Conservation (phyloP, 169 alveolate species). For the Plasmodium sp. region DNA sequence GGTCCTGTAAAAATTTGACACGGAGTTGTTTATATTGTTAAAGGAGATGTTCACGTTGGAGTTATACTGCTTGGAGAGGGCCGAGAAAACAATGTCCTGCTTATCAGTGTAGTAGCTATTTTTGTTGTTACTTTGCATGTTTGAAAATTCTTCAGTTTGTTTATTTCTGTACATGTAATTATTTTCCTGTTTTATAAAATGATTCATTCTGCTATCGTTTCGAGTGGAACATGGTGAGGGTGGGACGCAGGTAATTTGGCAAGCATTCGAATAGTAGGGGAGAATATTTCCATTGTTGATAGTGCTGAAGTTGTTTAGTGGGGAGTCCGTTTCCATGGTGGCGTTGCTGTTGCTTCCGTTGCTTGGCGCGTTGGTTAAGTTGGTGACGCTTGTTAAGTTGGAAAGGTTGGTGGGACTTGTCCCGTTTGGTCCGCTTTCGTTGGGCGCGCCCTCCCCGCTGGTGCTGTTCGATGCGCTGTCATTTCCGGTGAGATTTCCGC, state of each 20-base stretch:
- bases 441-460: background rate
- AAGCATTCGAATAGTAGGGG: slow-evolving; percentile 14
- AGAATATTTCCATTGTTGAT: background rate
- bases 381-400: background rate
- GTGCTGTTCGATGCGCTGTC: background rate
- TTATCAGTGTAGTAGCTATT: slow-evolving; percentile 15
- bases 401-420: background rate
- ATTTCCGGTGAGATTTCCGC: background rate
- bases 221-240: slow-evolving; percentile 5
- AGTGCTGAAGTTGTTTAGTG: background rate
- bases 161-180: slow-evolving; percentile 7
- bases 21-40: slow-evolving; percentile 42
- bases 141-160: slow-evolving; percentile 8
- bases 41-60: slow-evolving; percentile 41
- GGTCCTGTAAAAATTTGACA: slow-evolving; percentile 33
- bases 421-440: background rate
- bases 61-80: slow-evolving; percentile 32
- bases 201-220: slow-evolving; percentile 8
- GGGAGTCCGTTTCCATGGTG: background rate
- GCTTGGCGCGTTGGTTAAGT: background rate
- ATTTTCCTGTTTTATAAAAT: slow-evolving; percentile 18
- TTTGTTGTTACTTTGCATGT: slow-evolving; percentile 4
- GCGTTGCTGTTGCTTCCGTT: background rate
- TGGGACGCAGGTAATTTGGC: slow-evolving; percentile 18
- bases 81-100: slow-evolving; percentile 18